Conservation (phyloP, 1,139 yeast genomes). For the Candida frijolesensis region DNA sequence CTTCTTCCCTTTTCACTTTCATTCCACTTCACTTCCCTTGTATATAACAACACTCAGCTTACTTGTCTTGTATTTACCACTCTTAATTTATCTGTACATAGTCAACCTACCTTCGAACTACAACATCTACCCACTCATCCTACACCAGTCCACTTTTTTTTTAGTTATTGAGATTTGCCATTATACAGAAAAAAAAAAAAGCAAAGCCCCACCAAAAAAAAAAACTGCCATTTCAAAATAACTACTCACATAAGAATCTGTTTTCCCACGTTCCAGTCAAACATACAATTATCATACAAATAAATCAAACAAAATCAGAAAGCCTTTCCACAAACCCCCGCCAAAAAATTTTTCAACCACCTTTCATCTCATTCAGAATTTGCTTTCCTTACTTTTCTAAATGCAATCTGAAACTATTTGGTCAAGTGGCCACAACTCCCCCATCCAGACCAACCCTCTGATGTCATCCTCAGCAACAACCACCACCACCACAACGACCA, state of each 20-base stretch:
- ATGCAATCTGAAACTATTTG: constrained; percentile 39
- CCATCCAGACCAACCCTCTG: constrained; percentile 24
- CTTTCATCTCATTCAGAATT: too few species aligned
- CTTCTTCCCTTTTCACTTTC: too few species aligned
- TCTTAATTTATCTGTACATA: not conserved
- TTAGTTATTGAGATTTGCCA: not conserved
- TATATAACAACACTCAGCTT: too few species aligned
- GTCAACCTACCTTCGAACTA: not conserved
- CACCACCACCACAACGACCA: constrained; percentile 2
- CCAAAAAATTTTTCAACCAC: too few species aligned
- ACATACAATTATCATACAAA: not conserved
- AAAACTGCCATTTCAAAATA: constrained; percentile 1
- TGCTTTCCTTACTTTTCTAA: not conserved
- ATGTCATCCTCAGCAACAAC: constrained; percentile 8
- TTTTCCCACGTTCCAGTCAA: constrained; percentile 3
- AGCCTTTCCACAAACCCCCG: too few species aligned
- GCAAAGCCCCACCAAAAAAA: not conserved
- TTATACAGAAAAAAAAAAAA: not conserved
- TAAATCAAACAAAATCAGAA: too few species aligned
- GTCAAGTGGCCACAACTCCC: constrained; percentile 33
- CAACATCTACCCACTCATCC: too few species aligned
- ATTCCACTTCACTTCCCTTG: too few species aligned
- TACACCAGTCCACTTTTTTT: too few species aligned
- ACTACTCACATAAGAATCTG: not conserved
- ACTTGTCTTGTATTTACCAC: too few species aligned